Conservation (phyloP, 305 asterid species). For the Coffea humblotiana region DNA sequence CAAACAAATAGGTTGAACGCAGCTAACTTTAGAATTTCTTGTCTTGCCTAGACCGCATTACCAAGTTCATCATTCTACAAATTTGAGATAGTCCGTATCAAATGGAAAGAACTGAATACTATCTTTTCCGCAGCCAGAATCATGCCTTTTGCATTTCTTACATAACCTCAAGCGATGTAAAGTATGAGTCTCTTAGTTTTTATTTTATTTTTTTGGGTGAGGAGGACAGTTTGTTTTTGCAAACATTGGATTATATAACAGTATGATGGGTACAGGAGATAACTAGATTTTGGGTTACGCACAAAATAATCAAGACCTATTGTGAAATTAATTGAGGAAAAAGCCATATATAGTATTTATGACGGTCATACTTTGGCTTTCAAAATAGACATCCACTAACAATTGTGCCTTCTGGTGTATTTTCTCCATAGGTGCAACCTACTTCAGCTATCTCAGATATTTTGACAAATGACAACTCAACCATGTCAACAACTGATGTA, state of each 20-base stretch:
- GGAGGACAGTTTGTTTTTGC: background rate
- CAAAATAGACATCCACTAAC: no score
- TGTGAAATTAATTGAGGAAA: background rate
- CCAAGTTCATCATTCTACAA: background rate
- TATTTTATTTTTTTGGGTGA: background rate
- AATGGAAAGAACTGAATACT: background rate
- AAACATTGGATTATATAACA: background rate
- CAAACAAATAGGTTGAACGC: background rate
- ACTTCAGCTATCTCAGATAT: conserved; percentile 47
- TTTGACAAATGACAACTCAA: conserved; percentile 42
- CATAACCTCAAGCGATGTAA: background rate
- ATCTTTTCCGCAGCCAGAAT: background rate
- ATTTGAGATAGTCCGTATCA: background rate
- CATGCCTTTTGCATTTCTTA: background rate
- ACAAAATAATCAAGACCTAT: background rate
- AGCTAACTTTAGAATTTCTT: background rate
- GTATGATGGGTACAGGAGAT: background rate
- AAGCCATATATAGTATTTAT: background rate
- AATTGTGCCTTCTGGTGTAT: conserved; percentile 7
- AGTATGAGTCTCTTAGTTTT: background rate
- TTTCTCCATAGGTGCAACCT: conserved; percentile 40
- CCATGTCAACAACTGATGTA: conserved; percentile 45
- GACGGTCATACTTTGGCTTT: no score
- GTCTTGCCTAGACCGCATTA: background rate
- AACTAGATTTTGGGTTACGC: no score